These are phyloP conservation scores for Pseudoturritis turrita DNA, from an alignment of 345 rosid genomes.

Conservation along the genomic window DNA sequence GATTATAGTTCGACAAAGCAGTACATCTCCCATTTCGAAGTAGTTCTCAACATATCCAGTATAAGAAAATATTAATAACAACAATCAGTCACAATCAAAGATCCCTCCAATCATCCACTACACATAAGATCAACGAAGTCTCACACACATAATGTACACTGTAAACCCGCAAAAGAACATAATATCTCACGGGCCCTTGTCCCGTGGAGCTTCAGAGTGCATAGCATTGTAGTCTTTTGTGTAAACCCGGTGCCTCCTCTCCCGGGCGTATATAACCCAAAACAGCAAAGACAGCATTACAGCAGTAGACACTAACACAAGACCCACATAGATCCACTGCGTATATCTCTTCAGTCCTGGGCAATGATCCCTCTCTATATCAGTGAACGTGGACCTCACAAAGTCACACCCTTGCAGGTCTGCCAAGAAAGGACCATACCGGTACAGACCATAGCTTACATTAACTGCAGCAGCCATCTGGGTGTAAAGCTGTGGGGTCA, in stretches of 20 bases:
- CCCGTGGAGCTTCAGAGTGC: constrained; percentile 25
- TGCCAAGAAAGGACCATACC: constrained; percentile 78
- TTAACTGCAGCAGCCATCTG: constrained; percentile 72
- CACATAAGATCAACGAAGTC: background rate
- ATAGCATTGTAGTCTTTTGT: constrained; percentile 44
- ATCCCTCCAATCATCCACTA: background rate
- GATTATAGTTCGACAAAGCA: too few relatives aligned
- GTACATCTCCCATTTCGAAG: too few relatives aligned
- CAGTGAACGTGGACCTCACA: constrained; percentile 70
- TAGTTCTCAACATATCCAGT: too few relatives aligned
- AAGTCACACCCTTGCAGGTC: constrained; percentile 68
- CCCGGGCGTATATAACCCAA: constrained; percentile 88
- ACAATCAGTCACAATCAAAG: constrained; percentile 12
- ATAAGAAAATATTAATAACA: background rate
- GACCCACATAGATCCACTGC: constrained; percentile 71
- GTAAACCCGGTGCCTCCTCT: constrained; percentile 78
- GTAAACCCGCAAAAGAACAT: background rate
- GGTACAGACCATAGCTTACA: constrained; percentile 71
- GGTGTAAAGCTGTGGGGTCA: constrained; percentile 57
- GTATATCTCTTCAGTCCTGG: constrained; percentile 58
- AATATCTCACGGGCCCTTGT: constrained; percentile 31
- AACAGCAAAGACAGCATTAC: constrained; percentile 90
- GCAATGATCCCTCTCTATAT: constrained; percentile 47
- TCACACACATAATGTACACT: constrained; percentile 27
- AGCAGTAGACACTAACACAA: constrained; percentile 68